Base-by-base conservation (phyloP, 2,329 filamentous ascomycete genomes). In the Pezicula neosporulosa region DNA sequence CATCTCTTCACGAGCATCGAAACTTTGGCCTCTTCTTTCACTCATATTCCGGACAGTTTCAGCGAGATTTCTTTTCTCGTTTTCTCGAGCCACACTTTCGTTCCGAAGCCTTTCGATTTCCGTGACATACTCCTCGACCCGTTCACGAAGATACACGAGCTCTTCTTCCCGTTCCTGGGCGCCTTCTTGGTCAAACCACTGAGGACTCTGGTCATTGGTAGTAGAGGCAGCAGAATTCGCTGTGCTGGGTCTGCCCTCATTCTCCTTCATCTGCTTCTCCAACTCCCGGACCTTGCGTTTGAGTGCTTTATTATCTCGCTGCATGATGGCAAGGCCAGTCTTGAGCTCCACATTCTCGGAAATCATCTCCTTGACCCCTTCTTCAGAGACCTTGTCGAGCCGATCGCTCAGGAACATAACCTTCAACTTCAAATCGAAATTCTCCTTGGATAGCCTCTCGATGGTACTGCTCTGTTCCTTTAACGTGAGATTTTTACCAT, bases 391-490 rank as follows among this genome's bases (percentile, higher is more conserved):
- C 66, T 93, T 94, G 69, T 96, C 91, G 18, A 99, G 75, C 2
- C 93, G 88, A 68, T 97, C 90, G 63, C 93, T 95, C 45, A 99
- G 80, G 65, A 97, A 99, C 77, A 97, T 95, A 58, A 97, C 94
- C 68, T 96, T 95, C 70, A 97, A 85, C 71, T 97, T 97, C 50
- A 97, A 74, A 67, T 97, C 93, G 66, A 97, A 99, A 59, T 99
- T 99, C 69, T 99, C 94, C 71, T 99, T 99, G 54, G 90, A 95
- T 2, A 97, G 78, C 53, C 92, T 85, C 69, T 99, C 94, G 57
- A 99, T 97, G 13, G 93, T 97, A 70, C 88, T 96, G 66, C 93
- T 96, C 70, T 99, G 94, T 70, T 99, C 94, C 68, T 97, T 97
- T 38, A 99, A 75, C 0, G 94, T 97, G 70, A 99, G 75, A 60